phyloP scores from a whole-genome alignment of 2,329 filamentous ascomycete species.

The Arachnopeziza araneosa region DNA sequence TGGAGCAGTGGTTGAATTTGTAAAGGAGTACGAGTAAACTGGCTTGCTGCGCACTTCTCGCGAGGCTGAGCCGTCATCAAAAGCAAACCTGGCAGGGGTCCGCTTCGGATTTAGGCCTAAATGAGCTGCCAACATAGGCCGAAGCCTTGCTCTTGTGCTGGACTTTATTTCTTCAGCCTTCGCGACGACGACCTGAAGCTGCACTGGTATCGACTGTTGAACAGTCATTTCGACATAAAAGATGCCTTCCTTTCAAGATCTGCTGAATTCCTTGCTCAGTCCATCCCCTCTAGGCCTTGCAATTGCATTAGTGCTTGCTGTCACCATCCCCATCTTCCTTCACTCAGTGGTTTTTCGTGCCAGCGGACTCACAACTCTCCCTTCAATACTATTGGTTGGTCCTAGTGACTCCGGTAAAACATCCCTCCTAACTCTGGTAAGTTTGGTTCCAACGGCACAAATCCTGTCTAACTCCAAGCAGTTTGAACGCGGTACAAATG shows the following conservation, averaged over 20 bases:
- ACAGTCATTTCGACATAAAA: neutral
- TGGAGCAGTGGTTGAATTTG: neutral
- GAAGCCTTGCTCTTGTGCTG: neutral
- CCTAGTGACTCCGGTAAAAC: constrained; percentile 86
- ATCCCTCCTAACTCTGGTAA: constrained; percentile 71
- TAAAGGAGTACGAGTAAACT: neutral
- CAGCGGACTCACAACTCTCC: constrained; percentile 60
- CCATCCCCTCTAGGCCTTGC: neutral
- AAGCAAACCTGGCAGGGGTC: neutral
- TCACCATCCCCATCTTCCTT: constrained; percentile 62
- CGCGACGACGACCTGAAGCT: neutral
- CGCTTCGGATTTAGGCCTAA: neutral
- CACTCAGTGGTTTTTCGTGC: constrained; percentile 67
- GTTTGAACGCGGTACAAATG: constrained; percentile 48
- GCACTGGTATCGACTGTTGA: neutral
- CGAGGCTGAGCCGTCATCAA: neutral
- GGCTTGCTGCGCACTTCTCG: neutral
- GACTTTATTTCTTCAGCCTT: neutral
- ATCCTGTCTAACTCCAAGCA: constrained; percentile 11
- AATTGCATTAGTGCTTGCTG: constrained; percentile 1
- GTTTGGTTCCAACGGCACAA: constrained; percentile 13
- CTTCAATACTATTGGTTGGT: constrained; percentile 75
- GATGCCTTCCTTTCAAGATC: neutral
- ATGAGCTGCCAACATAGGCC: neutral
- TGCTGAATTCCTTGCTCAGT: neutral